Evolutionary conservation across 192 early-diverging fungal species (phyloP).

Genomic region (Podila horticola): DNA sequence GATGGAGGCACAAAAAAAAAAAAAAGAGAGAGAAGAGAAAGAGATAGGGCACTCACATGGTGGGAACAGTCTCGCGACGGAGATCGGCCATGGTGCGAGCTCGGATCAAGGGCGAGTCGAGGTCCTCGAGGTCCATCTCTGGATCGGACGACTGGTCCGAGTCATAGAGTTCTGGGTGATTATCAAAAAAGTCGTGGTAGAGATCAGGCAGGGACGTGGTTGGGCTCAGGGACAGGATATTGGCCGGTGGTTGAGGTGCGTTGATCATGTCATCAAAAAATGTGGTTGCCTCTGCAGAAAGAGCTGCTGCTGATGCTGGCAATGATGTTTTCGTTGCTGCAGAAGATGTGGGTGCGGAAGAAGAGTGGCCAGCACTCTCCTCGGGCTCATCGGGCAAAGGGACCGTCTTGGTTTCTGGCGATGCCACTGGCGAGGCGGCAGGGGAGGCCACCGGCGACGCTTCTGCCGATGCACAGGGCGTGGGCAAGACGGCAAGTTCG

Average conservation of each 20-base stretch:
- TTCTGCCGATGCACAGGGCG: neutral
- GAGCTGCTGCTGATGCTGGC: neutral
- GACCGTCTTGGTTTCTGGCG: slow-evolving; percentile 2
- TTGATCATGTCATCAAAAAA: slow-evolving; percentile 54
- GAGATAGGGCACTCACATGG: slow-evolving; percentile 34
- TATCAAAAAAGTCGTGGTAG: slow-evolving; percentile 54
- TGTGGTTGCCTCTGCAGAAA: slow-evolving; percentile 33
- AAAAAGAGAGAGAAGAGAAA: neutral
- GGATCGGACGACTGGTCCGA: slow-evolving; percentile 49
- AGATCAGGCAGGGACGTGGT: slow-evolving; percentile 44
- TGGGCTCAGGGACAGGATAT: slow-evolving; percentile 44
- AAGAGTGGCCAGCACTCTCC: neutral
- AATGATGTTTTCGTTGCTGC: slow-evolving; percentile 1
- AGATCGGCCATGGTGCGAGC: slow-evolving; percentile 48
- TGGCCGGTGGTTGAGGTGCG: slow-evolving; percentile 45
- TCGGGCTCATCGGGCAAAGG: neutral
- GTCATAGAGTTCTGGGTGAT: slow-evolving; percentile 52
- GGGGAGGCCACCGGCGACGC: neutral
- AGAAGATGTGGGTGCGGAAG: neutral
- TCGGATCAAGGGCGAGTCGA: slow-evolving; percentile 22
- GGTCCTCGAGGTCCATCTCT: slow-evolving; percentile 35
- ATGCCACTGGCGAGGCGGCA: neutral
- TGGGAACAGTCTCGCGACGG: slow-evolving; percentile 16
- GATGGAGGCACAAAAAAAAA: neutral
- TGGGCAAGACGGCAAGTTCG: neutral